A percentile compares a stretch with the other conserved stretches of the same genome.
These are phyloP conservation scores for Colletotrichum australisinense DNA, from an alignment of 2,329 filamentous ascomycete species.

Conservation along the genomic window DNA sequence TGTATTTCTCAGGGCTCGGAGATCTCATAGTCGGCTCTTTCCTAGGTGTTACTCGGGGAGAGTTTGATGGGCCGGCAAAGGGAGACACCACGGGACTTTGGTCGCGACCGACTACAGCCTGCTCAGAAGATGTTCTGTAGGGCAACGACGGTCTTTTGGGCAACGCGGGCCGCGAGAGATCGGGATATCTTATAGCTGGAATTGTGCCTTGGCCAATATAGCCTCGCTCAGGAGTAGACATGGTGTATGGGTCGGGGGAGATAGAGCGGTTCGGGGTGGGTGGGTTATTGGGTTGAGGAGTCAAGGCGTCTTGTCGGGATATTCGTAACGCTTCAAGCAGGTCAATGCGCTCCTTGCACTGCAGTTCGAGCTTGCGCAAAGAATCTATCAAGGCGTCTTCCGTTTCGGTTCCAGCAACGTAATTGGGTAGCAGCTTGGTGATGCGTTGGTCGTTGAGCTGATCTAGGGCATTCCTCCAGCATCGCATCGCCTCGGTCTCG, in stretches of 20 bases:
- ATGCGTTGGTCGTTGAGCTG: constrained; percentile 90
- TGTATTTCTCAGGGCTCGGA: constrained; percentile 70
- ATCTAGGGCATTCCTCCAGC: constrained; percentile 89
- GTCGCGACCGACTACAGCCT: constrained; percentile 51
- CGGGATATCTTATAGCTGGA: constrained; percentile 81
- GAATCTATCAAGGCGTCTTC: constrained; percentile 87
- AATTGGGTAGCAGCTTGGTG: constrained; percentile 76
- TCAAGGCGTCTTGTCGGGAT: constrained; percentile 60
- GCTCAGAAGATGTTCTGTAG: constrained; percentile 64
- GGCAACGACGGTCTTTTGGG: constrained; percentile 68
- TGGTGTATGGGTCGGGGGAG: not conserved
- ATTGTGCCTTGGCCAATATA: constrained; percentile 87
- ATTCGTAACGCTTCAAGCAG: constrained; percentile 83
- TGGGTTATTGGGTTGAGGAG: constrained; percentile 33
- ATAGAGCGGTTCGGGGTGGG: not conserved
- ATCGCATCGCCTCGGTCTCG: constrained; percentile 88
- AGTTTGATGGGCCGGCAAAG: constrained; percentile 39
- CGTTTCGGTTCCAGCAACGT: constrained; percentile 80
- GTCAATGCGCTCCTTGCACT: constrained; percentile 94
- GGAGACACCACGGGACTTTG: constrained; percentile 36
- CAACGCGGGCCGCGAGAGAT: constrained; percentile 78
- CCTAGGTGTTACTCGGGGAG: constrained; percentile 46
- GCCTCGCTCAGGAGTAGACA: constrained; percentile 51
- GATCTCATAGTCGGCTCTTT: constrained; percentile 57
- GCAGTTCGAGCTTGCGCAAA: constrained; percentile 83